Conservation (phyloP, 1,139 yeast species). For the Geotrichum candidum region DNA sequence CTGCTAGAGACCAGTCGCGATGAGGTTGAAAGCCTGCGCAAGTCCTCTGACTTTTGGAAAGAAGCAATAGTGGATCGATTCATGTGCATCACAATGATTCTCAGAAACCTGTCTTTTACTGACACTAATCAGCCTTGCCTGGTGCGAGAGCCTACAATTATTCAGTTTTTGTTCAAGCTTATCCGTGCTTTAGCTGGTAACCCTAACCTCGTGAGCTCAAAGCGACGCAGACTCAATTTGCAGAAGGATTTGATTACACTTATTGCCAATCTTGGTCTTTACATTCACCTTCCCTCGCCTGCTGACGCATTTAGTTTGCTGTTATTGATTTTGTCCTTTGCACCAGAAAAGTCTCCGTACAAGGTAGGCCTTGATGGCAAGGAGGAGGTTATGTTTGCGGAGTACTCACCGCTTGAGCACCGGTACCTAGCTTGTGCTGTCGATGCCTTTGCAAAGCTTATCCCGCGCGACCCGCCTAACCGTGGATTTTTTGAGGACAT, state of each 20-base stretch:
- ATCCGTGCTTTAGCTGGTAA: conserved; percentile 46
- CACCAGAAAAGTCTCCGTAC: conserved; percentile 45
- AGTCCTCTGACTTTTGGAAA: conserved; percentile 45
- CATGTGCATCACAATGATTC: conserved; percentile 71
- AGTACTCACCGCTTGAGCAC: conserved; percentile 54
- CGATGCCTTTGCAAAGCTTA: conserved; percentile 72
- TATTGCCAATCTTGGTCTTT: conserved; percentile 65
- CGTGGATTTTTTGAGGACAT: conserved; percentile 48
- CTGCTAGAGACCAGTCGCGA: conserved; percentile 49
- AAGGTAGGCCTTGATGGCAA: conserved; percentile 14
- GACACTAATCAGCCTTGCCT: conserved; percentile 44
- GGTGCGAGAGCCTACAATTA: conserved; percentile 30
- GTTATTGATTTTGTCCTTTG: conserved; percentile 62
- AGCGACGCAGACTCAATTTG: conserved; percentile 47
- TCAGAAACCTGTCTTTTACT: conserved; percentile 74
- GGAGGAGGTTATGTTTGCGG: conserved; percentile 44
- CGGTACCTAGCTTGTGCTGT: conserved; percentile 75
- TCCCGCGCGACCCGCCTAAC: conserved; percentile 78
- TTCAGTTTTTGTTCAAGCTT: conserved; percentile 31
- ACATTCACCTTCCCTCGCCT: conserved; percentile 40
- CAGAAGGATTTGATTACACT: conserved; percentile 72
- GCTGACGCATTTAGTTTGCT: conserved; percentile 56
- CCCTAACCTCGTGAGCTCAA: conserved; percentile 34
- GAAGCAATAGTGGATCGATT: conserved; percentile 62
- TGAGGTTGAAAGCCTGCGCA: conserved; percentile 59